Conservation (phyloP, 1,284 basidiomycete genomes). For the Apiotrichum montevideense region DNA sequence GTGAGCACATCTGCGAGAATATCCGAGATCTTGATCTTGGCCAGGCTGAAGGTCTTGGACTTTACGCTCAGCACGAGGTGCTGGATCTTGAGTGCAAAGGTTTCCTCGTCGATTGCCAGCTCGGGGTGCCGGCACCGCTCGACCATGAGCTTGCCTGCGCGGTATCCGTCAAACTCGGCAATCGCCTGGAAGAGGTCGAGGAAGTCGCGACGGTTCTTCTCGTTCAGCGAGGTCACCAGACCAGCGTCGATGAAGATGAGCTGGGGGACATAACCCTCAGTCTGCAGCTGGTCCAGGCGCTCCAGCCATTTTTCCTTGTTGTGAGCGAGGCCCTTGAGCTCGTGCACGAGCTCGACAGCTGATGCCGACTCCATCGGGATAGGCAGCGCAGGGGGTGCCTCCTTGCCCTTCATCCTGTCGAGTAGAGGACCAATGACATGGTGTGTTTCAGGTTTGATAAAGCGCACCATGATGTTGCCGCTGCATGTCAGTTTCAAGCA, state of each 20-base stretch:
- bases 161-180: conserved; percentile 94
- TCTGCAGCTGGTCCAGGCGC: conserved; percentile 61
- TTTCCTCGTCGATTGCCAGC: conserved; percentile 83
- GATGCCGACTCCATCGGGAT: conserved; percentile 24
- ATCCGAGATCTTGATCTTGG: conserved; percentile 92
- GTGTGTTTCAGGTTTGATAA: conserved; percentile 70
- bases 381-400: conserved; percentile 26
- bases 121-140: conserved; percentile 90
- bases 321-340: conserved; percentile 56
- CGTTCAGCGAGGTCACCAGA: conserved; percentile 78
- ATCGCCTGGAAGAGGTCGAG: conserved; percentile 93
- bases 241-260: conserved; percentile 96
- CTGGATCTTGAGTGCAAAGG: conserved; percentile 95
- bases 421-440: conserved; percentile 50
- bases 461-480: conserved; percentile 97
- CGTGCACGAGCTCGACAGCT: conserved; percentile 57
- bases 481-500: conserved; percentile 50
- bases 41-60: conserved; percentile 91
- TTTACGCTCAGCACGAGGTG: conserved; percentile 90
- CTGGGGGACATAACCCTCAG: conserved; percentile 81
- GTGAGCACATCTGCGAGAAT: conserved; percentile 80
- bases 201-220: conserved; percentile 80
- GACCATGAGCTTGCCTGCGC: conserved; percentile 90
- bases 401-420: conserved; percentile 25
- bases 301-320: conserved; percentile 64